Conservation (phyloP, 1,284 basidiomycete genomes). For the Cutaneotrichosporon cavernicola region DNA sequence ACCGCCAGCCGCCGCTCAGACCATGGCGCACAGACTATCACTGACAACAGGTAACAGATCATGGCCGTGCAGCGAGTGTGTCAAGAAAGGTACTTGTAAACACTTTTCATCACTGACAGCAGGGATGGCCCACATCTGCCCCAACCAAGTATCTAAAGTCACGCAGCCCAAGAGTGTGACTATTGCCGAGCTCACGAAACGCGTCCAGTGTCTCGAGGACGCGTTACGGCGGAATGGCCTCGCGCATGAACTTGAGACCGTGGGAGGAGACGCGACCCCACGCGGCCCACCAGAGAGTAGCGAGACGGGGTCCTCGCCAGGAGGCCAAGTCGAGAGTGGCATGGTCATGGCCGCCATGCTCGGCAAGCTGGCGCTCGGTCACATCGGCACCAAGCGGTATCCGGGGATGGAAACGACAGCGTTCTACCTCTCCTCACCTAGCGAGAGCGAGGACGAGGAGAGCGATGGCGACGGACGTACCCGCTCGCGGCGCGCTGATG, state of each 20-base stretch:
- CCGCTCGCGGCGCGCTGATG: slow-evolving; percentile 2
- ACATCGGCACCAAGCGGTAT: slow-evolving; percentile 20
- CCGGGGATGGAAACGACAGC: slow-evolving; percentile 24
- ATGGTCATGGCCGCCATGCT: slow-evolving; percentile 29
- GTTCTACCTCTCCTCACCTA: slow-evolving; percentile 23
- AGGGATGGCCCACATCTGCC: slow-evolving; percentile 26
- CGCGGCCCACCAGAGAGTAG: neutral
- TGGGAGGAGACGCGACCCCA: neutral
- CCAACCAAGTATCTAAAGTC: slow-evolving; percentile 23
- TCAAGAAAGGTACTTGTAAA: slow-evolving; percentile 21
- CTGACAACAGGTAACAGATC: slow-evolving; percentile 22
- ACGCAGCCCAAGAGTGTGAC: slow-evolving; percentile 23
- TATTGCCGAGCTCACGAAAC: slow-evolving; percentile 22
- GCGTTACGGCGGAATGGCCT: slow-evolving; percentile 19
- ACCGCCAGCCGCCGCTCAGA: neutral
- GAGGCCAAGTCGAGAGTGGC: slow-evolving; percentile 1
- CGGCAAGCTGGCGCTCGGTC: slow-evolving; percentile 22
- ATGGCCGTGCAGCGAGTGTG: slow-evolving; percentile 29
- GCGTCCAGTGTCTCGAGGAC: slow-evolving; percentile 23
- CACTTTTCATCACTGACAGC: slow-evolving; percentile 1
- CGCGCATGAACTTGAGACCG: slow-evolving; percentile 14
- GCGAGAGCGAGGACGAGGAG: slow-evolving; percentile 21
- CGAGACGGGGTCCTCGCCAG: neutral
- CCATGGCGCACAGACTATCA: neutral
- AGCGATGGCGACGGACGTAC: slow-evolving; percentile 6